A percentile compares a stretch with the other conserved stretches of the same genome.
Conservation (phyloP, 345 rosid genomes). For the Noccaea bulbosa region DNA sequence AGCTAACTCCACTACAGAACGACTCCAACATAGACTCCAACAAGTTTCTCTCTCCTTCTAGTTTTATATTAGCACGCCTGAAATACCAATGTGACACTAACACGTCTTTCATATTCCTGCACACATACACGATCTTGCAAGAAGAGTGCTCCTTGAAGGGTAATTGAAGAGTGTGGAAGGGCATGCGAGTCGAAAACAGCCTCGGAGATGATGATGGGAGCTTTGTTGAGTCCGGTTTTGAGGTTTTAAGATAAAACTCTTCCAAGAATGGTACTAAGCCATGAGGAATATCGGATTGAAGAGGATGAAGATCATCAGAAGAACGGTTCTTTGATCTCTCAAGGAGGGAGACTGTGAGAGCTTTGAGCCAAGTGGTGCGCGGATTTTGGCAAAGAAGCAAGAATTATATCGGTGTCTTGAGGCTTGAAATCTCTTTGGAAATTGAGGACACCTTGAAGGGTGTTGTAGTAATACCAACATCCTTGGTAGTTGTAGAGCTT, state of each 20-base stretch:
- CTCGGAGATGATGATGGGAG: constrained; percentile 42
- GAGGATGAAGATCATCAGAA: constrained; percentile 41
- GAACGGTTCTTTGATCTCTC: background rate
- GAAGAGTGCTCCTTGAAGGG: constrained; percentile 31
- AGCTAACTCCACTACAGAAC: constrained; percentile 49
- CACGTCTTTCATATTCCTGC: constrained; percentile 57
- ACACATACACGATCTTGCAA: constrained; percentile 61
- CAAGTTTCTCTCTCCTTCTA: too few species aligned
- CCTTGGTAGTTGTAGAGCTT: constrained; percentile 53
- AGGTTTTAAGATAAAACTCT: constrained; percentile 3
- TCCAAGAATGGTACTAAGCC: constrained; percentile 59
- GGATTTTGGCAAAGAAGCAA: constrained; percentile 33
- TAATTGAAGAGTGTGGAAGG: constrained; percentile 17
- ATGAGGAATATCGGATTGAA: constrained; percentile 55
- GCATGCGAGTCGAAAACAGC: constrained; percentile 55
- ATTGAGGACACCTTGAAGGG: constrained; percentile 45
- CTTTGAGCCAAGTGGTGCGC: constrained; percentile 49
- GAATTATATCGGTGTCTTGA: constrained; percentile 29
- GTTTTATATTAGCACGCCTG: constrained; percentile 40
- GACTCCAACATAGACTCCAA: constrained; percentile 36
- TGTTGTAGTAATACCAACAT: constrained; percentile 41
- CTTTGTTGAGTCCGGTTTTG: constrained; percentile 37
- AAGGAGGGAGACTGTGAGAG: constrained; percentile 32
- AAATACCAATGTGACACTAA: constrained; percentile 61
- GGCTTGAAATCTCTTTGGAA: constrained; percentile 50